Conservation (phyloP, 1,139 yeast species). For the Debaryomyces psychrophilus region DNA sequence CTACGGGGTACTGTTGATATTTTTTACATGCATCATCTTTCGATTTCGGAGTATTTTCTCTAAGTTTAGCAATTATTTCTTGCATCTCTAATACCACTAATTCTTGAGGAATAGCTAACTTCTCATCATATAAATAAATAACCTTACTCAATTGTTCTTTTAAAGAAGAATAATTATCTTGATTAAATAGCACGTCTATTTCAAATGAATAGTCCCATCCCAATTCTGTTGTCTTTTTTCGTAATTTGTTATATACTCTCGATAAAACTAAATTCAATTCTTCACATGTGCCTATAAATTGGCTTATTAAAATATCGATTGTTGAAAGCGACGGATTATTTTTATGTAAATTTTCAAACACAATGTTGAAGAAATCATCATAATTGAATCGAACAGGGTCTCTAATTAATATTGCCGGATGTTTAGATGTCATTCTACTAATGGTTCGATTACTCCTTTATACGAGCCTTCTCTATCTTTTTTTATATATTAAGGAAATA, state of each 20-base stretch:
- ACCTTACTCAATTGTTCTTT: neutral
- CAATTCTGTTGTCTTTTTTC: conserved; percentile 23
- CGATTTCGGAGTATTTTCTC: neutral
- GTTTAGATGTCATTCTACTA: conserved; percentile 9
- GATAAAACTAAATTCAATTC: conserved; percentile 32
- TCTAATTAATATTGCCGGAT: conserved; percentile 28
- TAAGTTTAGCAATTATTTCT: neutral
- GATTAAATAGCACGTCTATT: conserved; percentile 38
- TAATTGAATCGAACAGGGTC: conserved; percentile 33
- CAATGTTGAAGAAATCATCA: conserved; percentile 22
- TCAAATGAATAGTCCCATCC: conserved; percentile 33
- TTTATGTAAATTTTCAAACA: conserved; percentile 13
- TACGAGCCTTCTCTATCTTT: too few species aligned
- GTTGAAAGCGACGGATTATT: neutral
- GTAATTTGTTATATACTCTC: conserved; percentile 27
- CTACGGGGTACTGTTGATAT: conserved; percentile 12
- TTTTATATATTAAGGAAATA: too few species aligned
- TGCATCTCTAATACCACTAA: neutral
- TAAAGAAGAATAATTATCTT: neutral
- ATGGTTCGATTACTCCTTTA: neutral
- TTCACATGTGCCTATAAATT: conserved; percentile 21
- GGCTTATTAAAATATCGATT: conserved; percentile 31
- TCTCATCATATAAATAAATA: neutral
- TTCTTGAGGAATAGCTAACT: conserved; percentile 1
- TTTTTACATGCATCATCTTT: neutral